These are phyloP conservation scores for Thermoascus crustaceus DNA, from an alignment of 2,329 filamentous ascomycete genomes.

Conservation along the genomic window DNA sequence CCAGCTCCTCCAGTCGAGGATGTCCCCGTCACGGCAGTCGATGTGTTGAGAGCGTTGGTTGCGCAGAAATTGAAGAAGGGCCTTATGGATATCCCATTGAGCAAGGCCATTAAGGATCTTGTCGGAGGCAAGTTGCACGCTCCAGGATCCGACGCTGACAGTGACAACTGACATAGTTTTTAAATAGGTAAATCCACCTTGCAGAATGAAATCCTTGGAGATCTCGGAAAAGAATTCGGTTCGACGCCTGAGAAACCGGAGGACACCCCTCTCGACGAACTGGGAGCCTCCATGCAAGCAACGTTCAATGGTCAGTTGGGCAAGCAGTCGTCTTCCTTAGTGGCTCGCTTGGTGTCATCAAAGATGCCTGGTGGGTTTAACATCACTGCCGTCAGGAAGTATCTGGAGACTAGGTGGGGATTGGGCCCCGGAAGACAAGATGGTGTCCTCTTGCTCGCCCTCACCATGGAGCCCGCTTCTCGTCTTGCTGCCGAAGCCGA, in stretches of 20 bases:
- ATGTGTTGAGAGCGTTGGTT: constrained; percentile 80
- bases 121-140: constrained; percentile 68
- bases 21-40: constrained; percentile 76
- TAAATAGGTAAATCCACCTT: constrained; percentile 85
- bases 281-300: constrained; percentile 89
- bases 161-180: constrained; percentile 6
- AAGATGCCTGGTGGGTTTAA: constrained; percentile 99
- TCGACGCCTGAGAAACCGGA: constrained; percentile 97
- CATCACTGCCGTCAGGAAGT: constrained; percentile 90
- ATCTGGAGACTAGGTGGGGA: constrained; percentile 90
- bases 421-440: constrained; percentile 81
- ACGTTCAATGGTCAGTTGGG: constrained; percentile 99
- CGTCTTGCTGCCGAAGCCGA: constrained; percentile 85
- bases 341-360: constrained; percentile 90
- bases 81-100: constrained; percentile 76
- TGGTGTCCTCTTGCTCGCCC: constrained; percentile 74
- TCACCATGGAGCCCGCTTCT: constrained; percentile 85
- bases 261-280: constrained; percentile 91
- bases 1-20: constrained; percentile 83
- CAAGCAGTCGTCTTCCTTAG: constrained; percentile 88
- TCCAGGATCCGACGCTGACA: not conserved
- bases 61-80: constrained; percentile 98
- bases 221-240: constrained; percentile 95
- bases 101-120: constrained; percentile 96
- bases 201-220: constrained; percentile 96